phyloP scores from a whole-genome alignment of 352 stramenopile species.

The Globisporangium splendens region DNA sequence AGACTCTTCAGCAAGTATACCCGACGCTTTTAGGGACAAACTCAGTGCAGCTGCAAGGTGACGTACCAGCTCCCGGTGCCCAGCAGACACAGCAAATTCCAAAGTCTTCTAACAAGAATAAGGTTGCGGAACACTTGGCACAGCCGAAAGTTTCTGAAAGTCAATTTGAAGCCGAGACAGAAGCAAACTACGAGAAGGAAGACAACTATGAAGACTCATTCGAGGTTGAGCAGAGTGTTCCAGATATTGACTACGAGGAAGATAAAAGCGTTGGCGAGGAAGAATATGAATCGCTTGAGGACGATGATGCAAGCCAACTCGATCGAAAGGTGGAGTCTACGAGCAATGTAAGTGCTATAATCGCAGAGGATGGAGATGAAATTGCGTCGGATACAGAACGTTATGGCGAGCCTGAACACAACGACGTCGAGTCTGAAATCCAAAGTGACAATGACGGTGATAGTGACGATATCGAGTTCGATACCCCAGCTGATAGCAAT shows the following conservation, averaged over 20 bases:
- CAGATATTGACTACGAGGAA: not conserved
- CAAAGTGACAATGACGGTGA: slow-evolving; percentile 10
- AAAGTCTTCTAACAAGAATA: not conserved
- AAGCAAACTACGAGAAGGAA: slow-evolving; percentile 2
- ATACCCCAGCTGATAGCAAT: not conserved
- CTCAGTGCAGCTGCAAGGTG: not conserved
- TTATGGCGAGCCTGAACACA: not conserved
- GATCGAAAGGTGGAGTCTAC: not conserved
- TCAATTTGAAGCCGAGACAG: not conserved
- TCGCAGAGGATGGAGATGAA: not conserved
- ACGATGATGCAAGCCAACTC: not conserved
- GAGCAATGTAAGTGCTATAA: not conserved
- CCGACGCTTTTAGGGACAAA: slow-evolving; percentile 16
- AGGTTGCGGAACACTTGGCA: not conserved
- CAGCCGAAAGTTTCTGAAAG: not conserved
- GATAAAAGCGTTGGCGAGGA: not conserved
- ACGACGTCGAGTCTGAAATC: slow-evolving; percentile 8
- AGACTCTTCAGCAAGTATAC: slow-evolving; percentile 24
- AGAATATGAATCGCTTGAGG: slow-evolving; percentile 1
- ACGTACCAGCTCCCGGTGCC: not conserved
- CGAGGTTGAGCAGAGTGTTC: slow-evolving; percentile 18
- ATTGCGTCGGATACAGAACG: slow-evolving; percentile 7
- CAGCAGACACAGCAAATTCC: not conserved
- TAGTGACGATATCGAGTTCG: not conserved
- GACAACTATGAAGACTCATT: slow-evolving; percentile 40